Percentiles rank a stretch among this genome's conserved stretches.
These are phyloP conservation scores for Plasmodium fragile DNA, from an alignment of 169 alveolate genomes.

Conservation along the genomic window DNA sequence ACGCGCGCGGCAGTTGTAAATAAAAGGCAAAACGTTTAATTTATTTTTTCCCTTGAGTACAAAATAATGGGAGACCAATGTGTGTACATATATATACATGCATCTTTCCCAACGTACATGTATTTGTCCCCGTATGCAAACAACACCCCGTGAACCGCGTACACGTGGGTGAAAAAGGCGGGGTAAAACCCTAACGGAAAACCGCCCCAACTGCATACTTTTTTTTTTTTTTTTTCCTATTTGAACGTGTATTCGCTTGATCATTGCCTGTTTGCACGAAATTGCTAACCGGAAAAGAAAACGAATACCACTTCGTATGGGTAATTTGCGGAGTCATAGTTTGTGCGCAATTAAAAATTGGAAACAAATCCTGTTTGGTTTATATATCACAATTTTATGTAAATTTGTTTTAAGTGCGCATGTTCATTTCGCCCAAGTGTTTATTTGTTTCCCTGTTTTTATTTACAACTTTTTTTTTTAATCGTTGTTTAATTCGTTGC, in stretches of 20 bases:
- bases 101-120: background rate
- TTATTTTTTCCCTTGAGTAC: background rate
- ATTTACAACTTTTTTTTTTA: background rate
- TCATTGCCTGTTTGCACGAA: conserved; percentile 2
- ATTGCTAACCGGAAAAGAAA: background rate
- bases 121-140: background rate
- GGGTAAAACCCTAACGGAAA: background rate
- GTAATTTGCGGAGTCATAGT: conserved; percentile 2
- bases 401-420: conserved; percentile 6
- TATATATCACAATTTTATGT: conserved; percentile 23
- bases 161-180: background rate
- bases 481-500: background rate
- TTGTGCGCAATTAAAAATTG: conserved; percentile 39
- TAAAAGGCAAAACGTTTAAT: background rate
- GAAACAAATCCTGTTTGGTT: background rate
- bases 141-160: background rate
- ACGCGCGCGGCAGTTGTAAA: background rate
- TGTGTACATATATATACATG: background rate
- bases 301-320: background rate
- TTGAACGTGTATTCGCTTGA: background rate
- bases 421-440: background rate
- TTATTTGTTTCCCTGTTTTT: background rate
- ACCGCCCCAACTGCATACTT: background rate
- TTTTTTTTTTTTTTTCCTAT: conserved; percentile 3
- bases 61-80: background rate